Evolutionary conservation across 2,329 filamentous ascomycete species (phyloP), one percentile per base, ranked within the genome.

Genomic region (Apiospora kogelbergensis): DNA sequence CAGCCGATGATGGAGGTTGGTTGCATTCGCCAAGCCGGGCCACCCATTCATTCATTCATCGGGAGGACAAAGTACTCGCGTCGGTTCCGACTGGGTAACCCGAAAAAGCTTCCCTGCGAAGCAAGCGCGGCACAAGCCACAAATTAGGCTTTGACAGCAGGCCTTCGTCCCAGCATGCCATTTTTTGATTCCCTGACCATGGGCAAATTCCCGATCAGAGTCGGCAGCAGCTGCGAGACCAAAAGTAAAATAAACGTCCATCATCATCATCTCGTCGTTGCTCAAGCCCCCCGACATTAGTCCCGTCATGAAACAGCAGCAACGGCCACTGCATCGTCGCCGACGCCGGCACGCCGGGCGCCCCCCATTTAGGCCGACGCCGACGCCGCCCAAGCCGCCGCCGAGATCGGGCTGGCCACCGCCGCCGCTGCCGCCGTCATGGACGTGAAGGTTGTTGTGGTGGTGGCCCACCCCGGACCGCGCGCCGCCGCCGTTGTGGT

Each of bases 271-370:
- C 10, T 10, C 4, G 1, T 24, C n/a, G n/a, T n/a, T n/a, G n/a
- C n/a, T 66, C 65, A 66, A 37, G 65, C 65, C 65, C 44, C 20
- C 76, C 74, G 40, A 77, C 73, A 33, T 68, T 69, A 45, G 70
- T 63, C 9, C 76, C 76, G 41, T 79, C 75, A 11, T 74, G 74
- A 63, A 79, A 79, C 7, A 78, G 68, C 15, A 79, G 53, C 30
- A 79, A 68, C 3, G 77, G 77, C 77, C 77, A 79, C 64, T 78
- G 77, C 73, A 77, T 73, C 3, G 74, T 73, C 11, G 74, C 70
- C n/a, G 72, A 64, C 6, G 73, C 64, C 17, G 71, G 72, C 65
- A 63, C 40, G 3, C 37, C 33, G 20, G 41, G 22, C 9, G 30
- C 53, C 10, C 53, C 10, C 48, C 66, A 6, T 65, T 63, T n/a